Evolutionary conservation across 192 early-diverging fungal species (phyloP).

Genomic region (Coemansia sp.): DNA sequence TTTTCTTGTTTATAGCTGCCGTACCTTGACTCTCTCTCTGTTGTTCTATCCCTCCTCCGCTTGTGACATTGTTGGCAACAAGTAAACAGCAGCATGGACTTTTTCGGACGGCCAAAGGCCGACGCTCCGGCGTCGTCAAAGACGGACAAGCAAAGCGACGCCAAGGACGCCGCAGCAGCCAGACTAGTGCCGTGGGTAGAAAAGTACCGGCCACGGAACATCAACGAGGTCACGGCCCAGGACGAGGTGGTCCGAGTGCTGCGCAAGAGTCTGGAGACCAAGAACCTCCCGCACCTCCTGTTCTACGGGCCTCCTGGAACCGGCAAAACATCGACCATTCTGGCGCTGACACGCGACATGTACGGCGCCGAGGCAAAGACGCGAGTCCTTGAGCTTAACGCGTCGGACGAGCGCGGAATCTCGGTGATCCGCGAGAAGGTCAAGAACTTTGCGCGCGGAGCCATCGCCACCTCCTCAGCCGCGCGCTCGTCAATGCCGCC

Average conservation of each 20-base stretch:
- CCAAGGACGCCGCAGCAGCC: neutral
- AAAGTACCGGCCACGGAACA: conserved; percentile 90
- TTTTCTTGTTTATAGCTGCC: too few relatives aligned
- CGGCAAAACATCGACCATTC: conserved; percentile 94
- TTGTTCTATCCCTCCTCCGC: too few relatives aligned
- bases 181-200: conserved; percentile 80
- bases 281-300: conserved; percentile 92
- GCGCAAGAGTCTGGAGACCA: conserved; percentile 78
- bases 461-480: too few relatives aligned
- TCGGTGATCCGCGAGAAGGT: conserved; percentile 88
- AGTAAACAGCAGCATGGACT: conserved; percentile 31
- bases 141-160: neutral
- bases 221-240: conserved; percentile 86
- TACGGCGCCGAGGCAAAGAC: conserved; percentile 74
- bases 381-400: conserved; percentile 92
- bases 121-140: conserved; percentile 5
- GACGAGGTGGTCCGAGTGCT: conserved; percentile 85
- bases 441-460: conserved; percentile 83
- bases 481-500: conserved; percentile 57
- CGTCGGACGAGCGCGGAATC: conserved; percentile 98
- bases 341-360: conserved; percentile 72
- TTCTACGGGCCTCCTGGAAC: conserved; percentile 99
- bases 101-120: conserved; percentile 32
- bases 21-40: too few relatives aligned
- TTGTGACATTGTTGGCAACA: too few relatives aligned